Conservation (phyloP, 192 early-diverging fungal genomes). For the Mortierella alpina region DNA sequence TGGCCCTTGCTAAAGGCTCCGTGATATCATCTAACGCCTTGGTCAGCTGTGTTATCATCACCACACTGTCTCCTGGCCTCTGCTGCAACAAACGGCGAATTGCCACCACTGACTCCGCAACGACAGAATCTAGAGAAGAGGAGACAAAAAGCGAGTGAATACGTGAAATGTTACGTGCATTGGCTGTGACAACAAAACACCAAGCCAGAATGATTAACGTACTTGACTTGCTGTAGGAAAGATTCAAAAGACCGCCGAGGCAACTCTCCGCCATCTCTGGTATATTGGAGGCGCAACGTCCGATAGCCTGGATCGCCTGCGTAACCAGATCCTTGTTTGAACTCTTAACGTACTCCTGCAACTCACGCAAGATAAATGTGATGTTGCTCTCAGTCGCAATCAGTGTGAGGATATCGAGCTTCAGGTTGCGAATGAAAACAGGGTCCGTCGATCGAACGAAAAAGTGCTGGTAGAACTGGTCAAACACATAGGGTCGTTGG, state of each 20-base stretch:
- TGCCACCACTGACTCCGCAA: conserved; percentile 79
- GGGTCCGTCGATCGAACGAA: conserved; percentile 85
- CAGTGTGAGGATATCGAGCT: conserved; percentile 85
- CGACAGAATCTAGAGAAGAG: conserved; percentile 69
- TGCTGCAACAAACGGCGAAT: conserved; percentile 78
- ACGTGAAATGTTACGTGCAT: not conserved
- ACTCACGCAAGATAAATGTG: conserved; percentile 75
- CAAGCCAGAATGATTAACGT: conserved; percentile 31
- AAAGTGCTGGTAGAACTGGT: conserved; percentile 80
- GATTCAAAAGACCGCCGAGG: conserved; percentile 65
- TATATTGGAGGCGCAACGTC: conserved; percentile 65
- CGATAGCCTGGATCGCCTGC: conserved; percentile 72
- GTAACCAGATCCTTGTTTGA: conserved; percentile 74
- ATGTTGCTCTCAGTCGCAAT: conserved; percentile 78
- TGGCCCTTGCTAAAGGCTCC: conserved; percentile 81
- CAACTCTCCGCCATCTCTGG: conserved; percentile 67
- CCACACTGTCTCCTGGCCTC: conserved; percentile 56
- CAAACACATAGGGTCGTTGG: conserved; percentile 75
- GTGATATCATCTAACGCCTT: conserved; percentile 73
- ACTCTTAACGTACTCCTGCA: conserved; percentile 76
- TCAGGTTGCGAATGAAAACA: conserved; percentile 79
- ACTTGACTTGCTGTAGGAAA: conserved; percentile 69
- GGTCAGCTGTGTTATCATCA: conserved; percentile 66
- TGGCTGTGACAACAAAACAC: not conserved
- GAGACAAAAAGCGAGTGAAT: not conserved